Evolutionary conservation across 164 flowering plant species (phyloP).

Genomic region (Chimonanthus praecox): DNA sequence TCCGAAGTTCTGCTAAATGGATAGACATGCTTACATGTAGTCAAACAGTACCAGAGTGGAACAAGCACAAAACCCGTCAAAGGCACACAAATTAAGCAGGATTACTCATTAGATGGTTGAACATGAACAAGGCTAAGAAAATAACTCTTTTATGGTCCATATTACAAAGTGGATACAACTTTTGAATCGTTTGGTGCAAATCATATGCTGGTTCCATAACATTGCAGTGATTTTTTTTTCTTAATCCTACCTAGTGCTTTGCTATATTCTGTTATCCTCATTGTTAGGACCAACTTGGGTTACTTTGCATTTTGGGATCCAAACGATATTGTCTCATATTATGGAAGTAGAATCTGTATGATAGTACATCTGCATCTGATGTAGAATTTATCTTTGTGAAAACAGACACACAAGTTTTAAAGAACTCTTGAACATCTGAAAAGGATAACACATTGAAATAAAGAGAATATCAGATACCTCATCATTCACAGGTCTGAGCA

Average conservation of each 20-base stretch:
- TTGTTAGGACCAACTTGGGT: neutral
- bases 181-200: neutral
- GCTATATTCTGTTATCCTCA: too few relatives aligned
- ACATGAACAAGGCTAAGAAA: neutral
- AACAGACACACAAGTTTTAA: too few relatives aligned
- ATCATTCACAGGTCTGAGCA: conserved; percentile 12
- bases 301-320: neutral
- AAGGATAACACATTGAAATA: neutral
- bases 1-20: too few relatives aligned
- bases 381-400: too few relatives aligned
- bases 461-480: conserved; percentile 14
- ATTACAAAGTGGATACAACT: neutral
- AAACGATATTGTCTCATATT: too few relatives aligned
- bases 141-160: neutral
- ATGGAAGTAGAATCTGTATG: too few relatives aligned
- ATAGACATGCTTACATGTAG: too few relatives aligned
- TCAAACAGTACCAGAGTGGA: too few relatives aligned
- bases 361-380: too few relatives aligned
- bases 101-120: neutral
- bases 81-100: neutral
- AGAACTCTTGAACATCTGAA: neutral
- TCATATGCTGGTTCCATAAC: neutral
- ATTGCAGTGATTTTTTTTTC: neutral
- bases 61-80: too few relatives aligned
- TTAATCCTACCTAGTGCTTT: neutral